phyloP scores from a whole-genome alignment of 345 rosid species.

The Camelina hispida region DNA sequence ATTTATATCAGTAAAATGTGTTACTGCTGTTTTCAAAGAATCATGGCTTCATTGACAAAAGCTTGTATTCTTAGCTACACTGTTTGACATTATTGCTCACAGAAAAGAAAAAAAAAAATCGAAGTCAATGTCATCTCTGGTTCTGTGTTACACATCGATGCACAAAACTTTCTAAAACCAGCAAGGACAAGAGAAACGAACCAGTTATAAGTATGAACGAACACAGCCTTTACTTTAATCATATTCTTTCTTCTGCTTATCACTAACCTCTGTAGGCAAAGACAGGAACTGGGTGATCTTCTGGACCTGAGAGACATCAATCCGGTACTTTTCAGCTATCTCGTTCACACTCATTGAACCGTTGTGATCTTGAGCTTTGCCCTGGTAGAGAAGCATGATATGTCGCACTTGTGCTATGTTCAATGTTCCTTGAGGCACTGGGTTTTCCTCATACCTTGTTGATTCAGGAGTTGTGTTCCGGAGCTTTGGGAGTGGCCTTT shows the following conservation, averaged over 20 bases:
- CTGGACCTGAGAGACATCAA: constrained; percentile 66
- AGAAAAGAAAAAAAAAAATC: background rate
- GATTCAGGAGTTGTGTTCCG: constrained; percentile 69
- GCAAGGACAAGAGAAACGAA: constrained; percentile 25
- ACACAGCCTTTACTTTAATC: constrained; percentile 12
- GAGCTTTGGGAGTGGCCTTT: constrained; percentile 83
- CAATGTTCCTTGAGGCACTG: constrained; percentile 70
- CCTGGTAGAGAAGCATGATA: constrained; percentile 74
- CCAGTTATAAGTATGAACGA: constrained; percentile 15
- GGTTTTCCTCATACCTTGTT: constrained; percentile 63
- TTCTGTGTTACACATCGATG: constrained; percentile 28
- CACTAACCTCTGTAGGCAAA: constrained; percentile 62
- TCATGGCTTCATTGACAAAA: background rate
- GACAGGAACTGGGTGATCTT: constrained; percentile 62
- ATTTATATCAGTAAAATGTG: background rate
- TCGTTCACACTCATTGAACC: constrained; percentile 66
- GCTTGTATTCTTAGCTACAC: constrained; percentile 27
- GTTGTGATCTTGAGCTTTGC: constrained; percentile 72
- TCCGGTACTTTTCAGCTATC: constrained; percentile 70
- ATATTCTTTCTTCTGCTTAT: constrained; percentile 39
- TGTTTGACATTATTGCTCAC: constrained; percentile 39
- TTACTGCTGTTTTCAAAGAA: background rate
- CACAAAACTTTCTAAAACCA: constrained; percentile 31
- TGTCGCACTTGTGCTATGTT: constrained; percentile 77
- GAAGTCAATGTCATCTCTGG: constrained; percentile 31